Evolutionary conservation across 2,329 filamentous ascomycete species (phyloP).

Genomic region (Paecilomyces formosus): DNA sequence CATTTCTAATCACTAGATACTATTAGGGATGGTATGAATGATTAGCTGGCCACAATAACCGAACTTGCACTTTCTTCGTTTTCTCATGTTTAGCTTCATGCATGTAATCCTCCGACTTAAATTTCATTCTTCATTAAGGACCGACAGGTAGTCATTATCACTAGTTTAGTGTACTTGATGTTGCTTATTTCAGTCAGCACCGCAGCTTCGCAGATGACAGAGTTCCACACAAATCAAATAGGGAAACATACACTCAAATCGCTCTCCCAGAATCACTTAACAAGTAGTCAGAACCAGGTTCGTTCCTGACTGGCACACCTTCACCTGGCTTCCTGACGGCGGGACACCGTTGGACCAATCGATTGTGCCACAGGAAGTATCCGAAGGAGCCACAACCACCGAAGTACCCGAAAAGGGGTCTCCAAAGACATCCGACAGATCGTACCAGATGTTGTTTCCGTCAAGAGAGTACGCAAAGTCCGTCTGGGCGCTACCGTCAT

Average conservation of each 20-base stretch:
- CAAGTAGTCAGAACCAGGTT: constrained; percentile 22
- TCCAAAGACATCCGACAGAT: constrained; percentile 38
- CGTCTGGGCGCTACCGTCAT: constrained; percentile 26
- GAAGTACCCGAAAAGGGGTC: constrained; percentile 29
- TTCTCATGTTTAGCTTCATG: too few species aligned
- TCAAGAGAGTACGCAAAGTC: constrained; percentile 36
- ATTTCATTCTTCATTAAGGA: too few species aligned
- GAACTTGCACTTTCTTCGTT: too few species aligned
- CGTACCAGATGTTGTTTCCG: constrained; percentile 30
- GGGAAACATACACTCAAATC: neutral
- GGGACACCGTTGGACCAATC: constrained; percentile 25
- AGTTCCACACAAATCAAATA: neutral
- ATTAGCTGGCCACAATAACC: too few species aligned
- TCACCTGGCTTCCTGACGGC: constrained; percentile 22
- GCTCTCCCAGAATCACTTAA: constrained; percentile 3
- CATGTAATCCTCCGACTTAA: too few species aligned
- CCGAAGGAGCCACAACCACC: constrained; percentile 16
- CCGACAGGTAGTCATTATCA: too few species aligned
- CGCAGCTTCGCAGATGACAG: neutral
- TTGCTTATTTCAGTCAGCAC: neutral
- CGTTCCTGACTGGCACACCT: constrained; percentile 10
- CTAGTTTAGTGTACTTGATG: neutral
- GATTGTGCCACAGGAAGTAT: constrained; percentile 12
- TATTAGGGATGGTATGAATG: too few species aligned
- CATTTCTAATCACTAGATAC: too few species aligned